These are phyloP conservation scores for Wallacemonas sp. DNA, from an alignment of 208 protist genomes.

Conservation along the genomic window DNA sequence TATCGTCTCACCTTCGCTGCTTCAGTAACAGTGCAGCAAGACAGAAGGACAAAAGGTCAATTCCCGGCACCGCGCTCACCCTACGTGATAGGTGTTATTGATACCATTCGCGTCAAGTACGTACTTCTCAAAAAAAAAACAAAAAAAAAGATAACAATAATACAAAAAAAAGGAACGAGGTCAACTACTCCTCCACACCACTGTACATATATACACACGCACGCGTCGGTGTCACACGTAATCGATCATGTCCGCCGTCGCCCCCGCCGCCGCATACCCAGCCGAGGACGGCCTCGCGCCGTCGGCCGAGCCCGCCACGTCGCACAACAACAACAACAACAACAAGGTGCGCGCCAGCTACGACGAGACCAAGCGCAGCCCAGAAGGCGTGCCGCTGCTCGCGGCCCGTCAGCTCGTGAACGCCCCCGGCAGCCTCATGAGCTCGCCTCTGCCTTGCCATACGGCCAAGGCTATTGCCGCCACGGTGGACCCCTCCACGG, in stretches of 20 bases:
- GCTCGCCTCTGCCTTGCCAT: background rate
- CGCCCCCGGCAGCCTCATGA: background rate
- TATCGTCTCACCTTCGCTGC: constrained; percentile 2
- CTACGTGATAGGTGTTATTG: too few species aligned
- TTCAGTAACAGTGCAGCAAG: too few species aligned
- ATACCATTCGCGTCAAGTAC: too few species aligned
- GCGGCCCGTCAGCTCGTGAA: background rate
- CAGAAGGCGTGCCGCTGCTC: background rate
- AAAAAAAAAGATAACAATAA: too few species aligned
- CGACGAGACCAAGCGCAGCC: constrained; percentile 3
- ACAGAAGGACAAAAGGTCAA: too few species aligned
- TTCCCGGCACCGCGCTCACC: too few species aligned
- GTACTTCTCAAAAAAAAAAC: constrained; percentile 1
- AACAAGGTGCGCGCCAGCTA: background rate
- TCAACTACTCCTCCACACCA: too few species aligned
- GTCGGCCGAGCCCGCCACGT: too few species aligned
- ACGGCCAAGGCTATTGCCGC: background rate
- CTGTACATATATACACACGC: background rate
- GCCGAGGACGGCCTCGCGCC: background rate
- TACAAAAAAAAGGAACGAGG: too few species aligned
- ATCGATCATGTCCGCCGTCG: background rate
- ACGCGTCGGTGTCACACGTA: background rate
- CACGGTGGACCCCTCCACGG: background rate
- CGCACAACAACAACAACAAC: background rate
- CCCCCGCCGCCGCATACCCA: background rate